Evolutionary conservation across 1,284 basidiomycete species (phyloP), one percentile per base, ranked within the genome.

Genomic region (Cystobasidium pallidum): DNA sequence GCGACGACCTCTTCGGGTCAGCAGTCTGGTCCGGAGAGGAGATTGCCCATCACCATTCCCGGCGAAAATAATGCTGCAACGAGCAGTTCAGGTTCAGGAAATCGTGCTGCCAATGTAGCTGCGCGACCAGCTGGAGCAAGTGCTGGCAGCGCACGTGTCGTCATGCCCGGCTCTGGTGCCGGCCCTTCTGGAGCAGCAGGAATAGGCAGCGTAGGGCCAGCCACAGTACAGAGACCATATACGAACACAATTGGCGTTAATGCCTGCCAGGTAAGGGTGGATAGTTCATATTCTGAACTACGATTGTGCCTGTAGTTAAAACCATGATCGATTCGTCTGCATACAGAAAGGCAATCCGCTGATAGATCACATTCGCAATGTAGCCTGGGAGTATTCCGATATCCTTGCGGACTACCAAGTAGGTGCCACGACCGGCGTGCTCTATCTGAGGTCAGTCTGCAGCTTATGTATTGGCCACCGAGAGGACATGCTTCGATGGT

Each of bases 301-400:
- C 19, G 39, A 30, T 41, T 49, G 21, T 36, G 11, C 17, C 34
- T 45, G 58, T n/a, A n/a, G n/a, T n/a, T n/a, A n/a, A n/a, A n/a
- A 36, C 15, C 19, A 49, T 45, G 63, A 24, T 61, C 36, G 19
- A 13, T 26, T 57, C 43, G 67, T 43, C 32, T 43, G 32, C 3
- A n/a, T 19, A 64, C 78, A 96, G 90, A 85, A 92, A 76, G 87
- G 91, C 19, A 99, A 99, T 78, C 92, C 92, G 0, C 83, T 98
- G 8, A 85, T 98, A 8, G 87, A 90, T 74, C 86, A 86, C 74
- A 90, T 99, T 66, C 86, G 89, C 73, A 91, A 92, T 81, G 89
- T 97, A 0, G 88, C 90, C 0, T 95, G 94, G 82, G 94, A 99
- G 81, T 96, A 92, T 78, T 91, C 91, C 0, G 94, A 99, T 78